A percentile compares a stretch with the other conserved stretches of the same genome.
Conservation (phyloP, 2,329 filamentous ascomycete genomes). For the Penicillium concentricum region DNA sequence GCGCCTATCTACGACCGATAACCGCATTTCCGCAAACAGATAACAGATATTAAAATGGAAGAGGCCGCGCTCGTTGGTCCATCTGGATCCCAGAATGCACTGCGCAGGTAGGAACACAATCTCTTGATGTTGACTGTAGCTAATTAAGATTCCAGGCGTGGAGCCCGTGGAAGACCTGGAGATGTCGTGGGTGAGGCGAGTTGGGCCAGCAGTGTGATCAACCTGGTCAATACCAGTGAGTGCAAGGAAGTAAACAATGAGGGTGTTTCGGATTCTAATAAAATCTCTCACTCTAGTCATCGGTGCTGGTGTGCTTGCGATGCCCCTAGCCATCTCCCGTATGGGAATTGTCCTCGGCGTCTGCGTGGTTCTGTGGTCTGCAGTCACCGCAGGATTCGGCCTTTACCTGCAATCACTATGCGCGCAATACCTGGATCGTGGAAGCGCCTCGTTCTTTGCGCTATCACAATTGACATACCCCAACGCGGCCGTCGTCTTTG, state of each 20-base stretch:
- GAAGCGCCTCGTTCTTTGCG: slow-evolving; percentile 90
- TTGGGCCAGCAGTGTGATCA: slow-evolving; percentile 88
- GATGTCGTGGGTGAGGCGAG: slow-evolving; percentile 73
- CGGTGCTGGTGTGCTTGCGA: slow-evolving; percentile 87
- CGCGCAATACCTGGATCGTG: slow-evolving; percentile 87
- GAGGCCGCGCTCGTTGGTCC: slow-evolving; percentile 31
- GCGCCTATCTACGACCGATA: slow-evolving; percentile 15
- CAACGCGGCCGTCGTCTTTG: slow-evolving; percentile 91
- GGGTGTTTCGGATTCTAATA: slow-evolving; percentile 11
- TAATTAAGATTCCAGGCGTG: slow-evolving; percentile 27
- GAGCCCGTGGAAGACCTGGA: slow-evolving; percentile 64
- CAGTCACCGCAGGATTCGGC: slow-evolving; percentile 82
- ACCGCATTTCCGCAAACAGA: slow-evolving; percentile 13
- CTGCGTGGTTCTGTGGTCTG: slow-evolving; percentile 87
- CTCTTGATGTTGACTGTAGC: neutral
- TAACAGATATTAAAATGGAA: slow-evolving; percentile 26
- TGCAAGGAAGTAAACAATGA: slow-evolving; percentile 34
- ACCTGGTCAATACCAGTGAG: slow-evolving; percentile 90
- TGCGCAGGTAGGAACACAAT: neutral
- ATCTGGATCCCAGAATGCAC: slow-evolving; percentile 10
- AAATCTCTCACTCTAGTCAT: slow-evolving; percentile 61
- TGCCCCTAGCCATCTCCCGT: slow-evolving; percentile 93
- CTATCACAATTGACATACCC: slow-evolving; percentile 95
- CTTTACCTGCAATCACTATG: slow-evolving; percentile 93
- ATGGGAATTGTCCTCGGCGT: slow-evolving; percentile 88